phyloP scores from a whole-genome alignment of 306 rosid species.

The Rosa rugosa region DNA sequence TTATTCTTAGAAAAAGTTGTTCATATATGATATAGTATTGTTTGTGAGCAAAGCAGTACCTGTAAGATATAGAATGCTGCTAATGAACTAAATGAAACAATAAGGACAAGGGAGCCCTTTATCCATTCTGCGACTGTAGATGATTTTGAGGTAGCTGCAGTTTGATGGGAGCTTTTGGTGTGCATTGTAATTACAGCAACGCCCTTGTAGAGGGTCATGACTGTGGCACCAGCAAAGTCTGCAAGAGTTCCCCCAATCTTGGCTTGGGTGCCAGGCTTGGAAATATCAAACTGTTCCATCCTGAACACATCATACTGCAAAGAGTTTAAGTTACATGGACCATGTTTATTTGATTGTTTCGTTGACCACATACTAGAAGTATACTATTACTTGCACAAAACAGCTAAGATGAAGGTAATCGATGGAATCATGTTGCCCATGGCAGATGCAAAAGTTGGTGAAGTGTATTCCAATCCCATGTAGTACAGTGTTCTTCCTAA shows the following conservation, averaged over 20 bases:
- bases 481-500: constrained; percentile 20
- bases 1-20: background rate
- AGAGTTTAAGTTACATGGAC: background rate
- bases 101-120: constrained; percentile 22
- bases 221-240: constrained; percentile 17
- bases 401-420: constrained; percentile 23
- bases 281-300: constrained; percentile 18
- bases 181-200: background rate
- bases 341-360: background rate
- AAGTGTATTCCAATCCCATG: constrained; percentile 19
- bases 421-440: constrained; percentile 23
- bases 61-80: constrained; percentile 22
- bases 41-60: constrained; percentile 3
- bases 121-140: constrained; percentile 12
- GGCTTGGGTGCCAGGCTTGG: constrained; percentile 10
- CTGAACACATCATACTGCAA: constrained; percentile 1
- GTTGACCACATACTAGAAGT: background rate
- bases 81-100: background rate
- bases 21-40: background rate
- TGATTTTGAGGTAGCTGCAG: background rate
- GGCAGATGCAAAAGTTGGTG: constrained; percentile 26
- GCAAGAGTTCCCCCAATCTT: constrained; percentile 25
- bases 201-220: constrained; percentile 34
- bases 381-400: constrained; percentile 22
- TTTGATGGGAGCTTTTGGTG: background rate